phyloP scores from a whole-genome alignment of 164 flowering plant species.

The Chimonanthus salicifolius region DNA sequence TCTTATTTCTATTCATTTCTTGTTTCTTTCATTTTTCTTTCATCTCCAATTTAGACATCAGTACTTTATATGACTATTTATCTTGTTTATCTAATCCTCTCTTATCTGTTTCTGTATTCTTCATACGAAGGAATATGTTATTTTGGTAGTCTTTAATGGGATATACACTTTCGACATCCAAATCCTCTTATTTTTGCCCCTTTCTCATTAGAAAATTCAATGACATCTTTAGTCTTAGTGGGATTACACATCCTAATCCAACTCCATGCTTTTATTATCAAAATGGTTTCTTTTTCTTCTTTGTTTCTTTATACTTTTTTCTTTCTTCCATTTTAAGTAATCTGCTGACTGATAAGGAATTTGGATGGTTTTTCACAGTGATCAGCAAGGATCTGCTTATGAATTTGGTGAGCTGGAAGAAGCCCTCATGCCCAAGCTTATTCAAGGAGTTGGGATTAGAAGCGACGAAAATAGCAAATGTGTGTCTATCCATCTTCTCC shows the following conservation, averaged over 20 bases:
- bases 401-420: conserved; percentile 95
- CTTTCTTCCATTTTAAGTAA: not conserved
- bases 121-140: not conserved
- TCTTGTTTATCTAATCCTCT: not conserved
- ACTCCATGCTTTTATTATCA: not conserved
- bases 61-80: not conserved
- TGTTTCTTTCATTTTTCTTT: not conserved
- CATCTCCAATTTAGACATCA: not conserved
- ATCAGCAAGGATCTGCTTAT: conserved; percentile 73
- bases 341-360: conserved; percentile 13
- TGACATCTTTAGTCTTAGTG: no score
- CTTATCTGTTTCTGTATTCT: not conserved
- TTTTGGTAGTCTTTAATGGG: not conserved
- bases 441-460: conserved; percentile 60
- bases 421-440: conserved; percentile 48
- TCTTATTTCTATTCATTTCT: not conserved
- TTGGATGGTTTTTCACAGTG: conserved; percentile 29
- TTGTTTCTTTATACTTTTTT: not conserved
- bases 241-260: not conserved
- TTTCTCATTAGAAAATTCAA: no score
- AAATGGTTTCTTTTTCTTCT: not conserved
- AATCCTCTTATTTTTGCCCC: not conserved
- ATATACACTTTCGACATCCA: not conserved
- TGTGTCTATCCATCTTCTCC: conserved; percentile 22
- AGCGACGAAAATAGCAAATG: conserved; percentile 70